Evolutionary conservation across 805 yeast species (phyloP).

Genomic region (Scheffersomyces ergatensis): DNA sequence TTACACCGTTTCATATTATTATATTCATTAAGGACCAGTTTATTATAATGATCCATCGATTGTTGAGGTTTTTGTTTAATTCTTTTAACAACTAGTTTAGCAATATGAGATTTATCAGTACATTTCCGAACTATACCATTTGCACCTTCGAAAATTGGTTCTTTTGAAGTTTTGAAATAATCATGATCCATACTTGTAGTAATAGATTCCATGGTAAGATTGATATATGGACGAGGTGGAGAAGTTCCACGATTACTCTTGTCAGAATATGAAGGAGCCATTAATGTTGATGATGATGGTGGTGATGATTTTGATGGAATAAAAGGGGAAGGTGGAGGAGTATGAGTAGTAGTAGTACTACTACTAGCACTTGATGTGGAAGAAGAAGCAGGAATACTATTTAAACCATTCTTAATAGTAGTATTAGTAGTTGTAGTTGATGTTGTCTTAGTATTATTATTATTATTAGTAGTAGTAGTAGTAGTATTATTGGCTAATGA

Average conservation of each 20-base stretch:
- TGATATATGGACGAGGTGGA: background rate
- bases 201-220: background rate
- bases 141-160: slow-evolving; percentile 41
- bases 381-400: too few species aligned
- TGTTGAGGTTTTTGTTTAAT: slow-evolving; percentile 19
- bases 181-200: slow-evolving; percentile 6
- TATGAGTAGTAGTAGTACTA: background rate
- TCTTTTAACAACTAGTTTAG: slow-evolving; percentile 27
- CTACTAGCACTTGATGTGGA: background rate
- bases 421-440: too few species aligned
- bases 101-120: slow-evolving; percentile 14
- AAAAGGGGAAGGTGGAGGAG: background rate
- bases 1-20: slow-evolving; percentile 22
- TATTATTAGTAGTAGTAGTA: background rate
- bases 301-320: background rate
- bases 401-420: too few species aligned
- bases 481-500: background rate
- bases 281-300: background rate
- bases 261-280: background rate
- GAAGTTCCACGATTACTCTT: background rate
- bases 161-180: slow-evolving; percentile 21
- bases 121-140: slow-evolving; percentile 38
- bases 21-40: slow-evolving; percentile 28
- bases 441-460: too few species aligned
- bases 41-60: slow-evolving; percentile 12